Base-by-base conservation (phyloP, 805 yeast species). In the Lachancea nothofagi region DNA sequence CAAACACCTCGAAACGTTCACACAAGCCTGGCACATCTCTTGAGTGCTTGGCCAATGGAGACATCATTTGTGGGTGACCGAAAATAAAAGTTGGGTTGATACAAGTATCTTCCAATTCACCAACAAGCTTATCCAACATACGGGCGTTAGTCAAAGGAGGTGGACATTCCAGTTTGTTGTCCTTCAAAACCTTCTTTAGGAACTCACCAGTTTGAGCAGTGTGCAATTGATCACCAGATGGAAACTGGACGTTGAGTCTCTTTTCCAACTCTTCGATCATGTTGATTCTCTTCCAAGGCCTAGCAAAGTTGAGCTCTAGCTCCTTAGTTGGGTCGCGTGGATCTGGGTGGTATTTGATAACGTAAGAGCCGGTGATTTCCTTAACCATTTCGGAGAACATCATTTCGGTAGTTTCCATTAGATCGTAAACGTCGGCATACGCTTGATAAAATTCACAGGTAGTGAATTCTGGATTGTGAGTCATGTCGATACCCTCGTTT, bases 41-140 rank as follows among this genome's bases (percentile, higher is more conserved):
- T 64, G 90, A 85, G 71, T 85, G 86, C 74, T 90, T 90, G 62
- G 98, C 98, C 68, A 90, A 77, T 51, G 98, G 98, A 43, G 97
- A 90, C 98, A 90, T 90, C 94, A 90, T 87, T 72, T 90, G 97
- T 44, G 98, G 98, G 67, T 90, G 98, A 55, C 98, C 98, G 59
- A 87, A 89, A 66, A 90, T 85, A 68, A 90, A 90, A 33, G 97
- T 93, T 55, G 98, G 98, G 75, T 86, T 93, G 68, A 90, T 84
- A 63, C 94, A 86, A 38, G 78, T 73, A 59, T 89, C 97, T 73
- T 90, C 98, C 65, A 83, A 77, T 65, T 87, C 97, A 61, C 98
- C 97, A 55, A 90, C 96, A 49, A 90, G 79, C 74, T 86, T 89
- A 75, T 93, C 98, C 64, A 93, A 79, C 97, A 90, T 90, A 72